phyloP scores from a whole-genome alignment of 2,329 filamentous ascomycete species.

The Botrytis squamosa region DNA sequence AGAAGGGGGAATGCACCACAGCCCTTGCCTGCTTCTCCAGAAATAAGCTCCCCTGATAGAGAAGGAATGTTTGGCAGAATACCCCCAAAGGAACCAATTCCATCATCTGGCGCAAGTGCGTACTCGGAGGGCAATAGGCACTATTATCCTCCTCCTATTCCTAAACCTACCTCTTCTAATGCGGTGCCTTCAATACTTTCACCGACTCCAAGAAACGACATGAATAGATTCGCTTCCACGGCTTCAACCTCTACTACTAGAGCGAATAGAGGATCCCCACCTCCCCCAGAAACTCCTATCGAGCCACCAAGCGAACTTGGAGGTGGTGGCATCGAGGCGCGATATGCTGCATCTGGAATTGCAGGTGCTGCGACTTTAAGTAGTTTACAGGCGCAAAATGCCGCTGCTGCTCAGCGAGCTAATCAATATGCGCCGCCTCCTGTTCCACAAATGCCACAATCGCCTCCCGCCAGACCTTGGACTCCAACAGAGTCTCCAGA shows the following conservation, averaged over 20 bases:
- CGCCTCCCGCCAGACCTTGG: conserved; percentile 66
- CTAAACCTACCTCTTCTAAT: conserved; percentile 30
- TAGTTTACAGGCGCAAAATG: conserved; percentile 69
- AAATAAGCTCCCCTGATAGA: conserved; percentile 71
- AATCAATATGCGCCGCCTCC: conserved; percentile 68
- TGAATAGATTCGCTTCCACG: conserved; percentile 71
- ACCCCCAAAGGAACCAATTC: conserved; percentile 41
- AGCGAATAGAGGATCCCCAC: conserved; percentile 87
- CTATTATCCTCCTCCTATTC: conserved; percentile 59
- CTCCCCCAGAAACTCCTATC: conserved; percentile 89
- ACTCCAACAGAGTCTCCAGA: conserved; percentile 91
- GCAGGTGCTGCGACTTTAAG: conserved; percentile 81
- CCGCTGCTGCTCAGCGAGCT: conserved; percentile 76
- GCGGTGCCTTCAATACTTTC: conserved; percentile 31
- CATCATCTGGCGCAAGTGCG: conserved; percentile 22
- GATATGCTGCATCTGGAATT: conserved; percentile 88
- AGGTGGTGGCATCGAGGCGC: conserved; percentile 81
- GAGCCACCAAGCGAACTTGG: conserved; percentile 69
- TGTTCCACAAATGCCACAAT: conserved; percentile 42
- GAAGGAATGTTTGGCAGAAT: conserved; percentile 71
- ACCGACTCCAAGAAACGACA: conserved; percentile 41
- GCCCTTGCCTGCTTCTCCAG: conserved; percentile 78
- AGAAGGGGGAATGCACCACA: conserved; percentile 78
- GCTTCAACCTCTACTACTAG: conserved; percentile 92
- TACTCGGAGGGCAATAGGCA: conserved; percentile 33